Evolutionary conservation across 2,329 filamentous ascomycete genomes (phyloP), one percentile per base, ranked within the genome.

Genomic region (Arachnomyces sp.): DNA sequence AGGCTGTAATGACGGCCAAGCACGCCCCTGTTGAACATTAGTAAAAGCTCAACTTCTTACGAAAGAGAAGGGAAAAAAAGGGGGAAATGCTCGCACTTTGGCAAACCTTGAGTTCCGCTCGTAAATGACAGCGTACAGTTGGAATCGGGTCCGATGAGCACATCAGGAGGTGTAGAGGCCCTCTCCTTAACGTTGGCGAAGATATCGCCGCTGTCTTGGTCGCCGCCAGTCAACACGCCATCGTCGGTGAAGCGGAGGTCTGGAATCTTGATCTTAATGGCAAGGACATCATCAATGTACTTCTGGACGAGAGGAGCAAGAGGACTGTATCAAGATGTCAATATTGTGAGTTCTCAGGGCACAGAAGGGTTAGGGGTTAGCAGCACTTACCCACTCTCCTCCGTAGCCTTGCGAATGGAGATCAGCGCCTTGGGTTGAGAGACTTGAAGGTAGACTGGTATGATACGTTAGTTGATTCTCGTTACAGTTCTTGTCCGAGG

Each of bases 81-180:
- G 36, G n/a, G 31, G 12, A 25, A 25, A 25, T 25, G 20, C 9
- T 25, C 20, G 20, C 20, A 25, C 20, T 93, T 94, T 28, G 86
- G 87, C 49, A 76, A 71, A 35, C 84, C 85, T 64, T 92, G 84
- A 1, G 63, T 65, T 11, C 87, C 87, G 3, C 72, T 77, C 1
- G 83, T 87, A 57, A 84, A 87, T 16, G 70, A 75, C 1, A 94
- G 67, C 0, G 82, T 94, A 1, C 82, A 81, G 6, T 73, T 82
- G 12, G 81, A 86, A 60, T 96, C 90, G 0, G 90, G 89, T 0
- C 90, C 89, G 9, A 96, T 82, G 3, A 85, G 55, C 4, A 93
- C 80, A 38, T 79, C 78, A 1, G 86, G 82, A 13, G 76, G 67
- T 75, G 77, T 50, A 69, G 58, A 36, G 65, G 56, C 37, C 72